Evolutionary conservation across 1,284 basidiomycete genomes (phyloP).

Genomic region (Schizophyllum amplum): DNA sequence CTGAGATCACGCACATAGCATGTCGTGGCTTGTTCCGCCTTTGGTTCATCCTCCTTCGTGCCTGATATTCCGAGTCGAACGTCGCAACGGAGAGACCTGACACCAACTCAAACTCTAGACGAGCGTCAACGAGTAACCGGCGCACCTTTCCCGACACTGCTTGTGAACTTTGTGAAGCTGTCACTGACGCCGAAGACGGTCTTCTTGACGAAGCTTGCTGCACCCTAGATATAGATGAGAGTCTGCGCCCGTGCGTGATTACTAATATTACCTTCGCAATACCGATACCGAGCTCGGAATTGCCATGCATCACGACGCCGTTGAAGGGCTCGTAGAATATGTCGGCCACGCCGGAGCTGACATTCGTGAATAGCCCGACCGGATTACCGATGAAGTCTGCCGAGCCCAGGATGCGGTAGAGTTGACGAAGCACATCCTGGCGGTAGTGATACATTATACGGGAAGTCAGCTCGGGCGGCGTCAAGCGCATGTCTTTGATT

Average conservation of each 20-base stretch:
- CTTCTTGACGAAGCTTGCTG: constrained; percentile 98
- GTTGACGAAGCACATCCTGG: constrained; percentile 88
- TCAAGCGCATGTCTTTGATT: constrained; percentile 91
- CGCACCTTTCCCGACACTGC: constrained; percentile 91
- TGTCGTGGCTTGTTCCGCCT: constrained; percentile 93
- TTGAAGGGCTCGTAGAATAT: constrained; percentile 99
- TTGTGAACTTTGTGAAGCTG: constrained; percentile 95
- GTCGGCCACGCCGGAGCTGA: constrained; percentile 97
- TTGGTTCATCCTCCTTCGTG: constrained; percentile 80
- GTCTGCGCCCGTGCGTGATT: neutral
- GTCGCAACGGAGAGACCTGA: constrained; percentile 91
- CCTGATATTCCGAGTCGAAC: constrained; percentile 94
- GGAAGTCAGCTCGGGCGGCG: constrained; percentile 75
- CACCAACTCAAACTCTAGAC: constrained; percentile 2
- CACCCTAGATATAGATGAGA: constrained; percentile 50
- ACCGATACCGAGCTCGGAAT: constrained; percentile 93
- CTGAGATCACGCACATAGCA: constrained; percentile 58
- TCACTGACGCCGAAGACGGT: constrained; percentile 96
- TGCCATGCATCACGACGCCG: constrained; percentile 95
- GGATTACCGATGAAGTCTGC: constrained; percentile 94
- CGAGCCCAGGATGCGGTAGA: constrained; percentile 94
- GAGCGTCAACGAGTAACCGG: neutral
- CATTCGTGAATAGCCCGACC: constrained; percentile 96
- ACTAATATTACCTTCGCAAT: constrained; percentile 78
- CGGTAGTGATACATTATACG: constrained; percentile 91